Evolutionary conservation across 2,329 filamentous ascomycete genomes (phyloP).

Genomic region (Ophiostoma himal-ulmi): DNA sequence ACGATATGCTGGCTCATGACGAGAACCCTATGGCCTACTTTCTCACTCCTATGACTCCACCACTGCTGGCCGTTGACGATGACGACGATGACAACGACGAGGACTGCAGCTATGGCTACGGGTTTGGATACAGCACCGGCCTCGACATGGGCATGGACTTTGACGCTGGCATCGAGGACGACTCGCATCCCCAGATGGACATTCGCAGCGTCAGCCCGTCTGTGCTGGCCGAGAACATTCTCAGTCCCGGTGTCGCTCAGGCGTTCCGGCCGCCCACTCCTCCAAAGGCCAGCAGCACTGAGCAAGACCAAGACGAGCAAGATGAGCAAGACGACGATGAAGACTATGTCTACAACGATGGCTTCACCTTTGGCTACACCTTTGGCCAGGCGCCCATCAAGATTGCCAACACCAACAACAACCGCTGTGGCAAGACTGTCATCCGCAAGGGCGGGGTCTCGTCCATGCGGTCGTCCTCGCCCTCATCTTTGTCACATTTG

Average conservation of each 20-base stretch:
- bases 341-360: slow-evolving; percentile 32
- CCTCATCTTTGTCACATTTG: not conserved
- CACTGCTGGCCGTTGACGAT: slow-evolving; percentile 33
- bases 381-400: slow-evolving; percentile 32
- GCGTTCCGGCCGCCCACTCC: slow-evolving; percentile 39
- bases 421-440: slow-evolving; percentile 12
- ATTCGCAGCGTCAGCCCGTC: slow-evolving; percentile 54
- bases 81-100: slow-evolving; percentile 39
- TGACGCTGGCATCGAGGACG: slow-evolving; percentile 54
- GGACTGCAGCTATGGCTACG: slow-evolving; percentile 34
- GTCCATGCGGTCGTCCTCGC: not conserved
- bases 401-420: slow-evolving; percentile 24
- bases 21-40: slow-evolving; percentile 53
- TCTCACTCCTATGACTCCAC: slow-evolving; percentile 36
- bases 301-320: slow-evolving; percentile 16
- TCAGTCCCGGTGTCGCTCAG: slow-evolving; percentile 40
- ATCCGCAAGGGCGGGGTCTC: slow-evolving; percentile 7
- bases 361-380: slow-evolving; percentile 37
- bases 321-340: slow-evolving; percentile 39
- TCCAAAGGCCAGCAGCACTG: slow-evolving; percentile 16
- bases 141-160: slow-evolving; percentile 45
- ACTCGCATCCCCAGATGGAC: slow-evolving; percentile 40
- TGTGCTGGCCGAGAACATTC: slow-evolving; percentile 42
- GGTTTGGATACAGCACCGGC: slow-evolving; percentile 15
- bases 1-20: slow-evolving; percentile 38